These are phyloP conservation scores for Hamigera avellanea DNA, from an alignment of 495 filamentous ascomycete species.

Conservation along the genomic window DNA sequence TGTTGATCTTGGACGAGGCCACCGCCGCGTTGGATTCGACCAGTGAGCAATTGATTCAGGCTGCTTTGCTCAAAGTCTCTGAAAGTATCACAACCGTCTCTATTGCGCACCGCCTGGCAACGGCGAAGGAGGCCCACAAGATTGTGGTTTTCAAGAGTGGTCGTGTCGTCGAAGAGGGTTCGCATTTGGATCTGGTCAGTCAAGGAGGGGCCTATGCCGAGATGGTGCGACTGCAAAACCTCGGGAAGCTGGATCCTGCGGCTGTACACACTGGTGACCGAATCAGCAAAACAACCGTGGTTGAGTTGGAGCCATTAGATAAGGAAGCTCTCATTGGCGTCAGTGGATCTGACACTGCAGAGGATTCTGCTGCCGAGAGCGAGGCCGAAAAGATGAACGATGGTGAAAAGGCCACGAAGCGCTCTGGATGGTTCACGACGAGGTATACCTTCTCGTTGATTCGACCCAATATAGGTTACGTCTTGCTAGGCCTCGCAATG, in stretches of 20 bases:
- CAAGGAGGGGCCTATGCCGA: slow-evolving; percentile 33
- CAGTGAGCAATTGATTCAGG: slow-evolving; percentile 41
- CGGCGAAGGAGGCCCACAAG: slow-evolving; percentile 50
- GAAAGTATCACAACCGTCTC: slow-evolving; percentile 35
- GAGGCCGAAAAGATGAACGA: slow-evolving; percentile 2
- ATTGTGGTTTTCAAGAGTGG: slow-evolving; percentile 50
- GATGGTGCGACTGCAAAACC: slow-evolving; percentile 26
- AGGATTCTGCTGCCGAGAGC: neutral
- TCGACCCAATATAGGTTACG: slow-evolving; percentile 25
- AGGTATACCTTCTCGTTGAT: slow-evolving; percentile 20
- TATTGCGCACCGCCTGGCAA: slow-evolving; percentile 37
- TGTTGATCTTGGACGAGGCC: slow-evolving; percentile 77
- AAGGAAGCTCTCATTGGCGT: neutral
- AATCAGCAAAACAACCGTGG: neutral
- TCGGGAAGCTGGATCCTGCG: neutral
- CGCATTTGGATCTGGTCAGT: slow-evolving; percentile 29
- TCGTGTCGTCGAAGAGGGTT: slow-evolving; percentile 43
- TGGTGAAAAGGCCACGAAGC: slow-evolving; percentile 13
- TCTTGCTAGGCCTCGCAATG: slow-evolving; percentile 26
- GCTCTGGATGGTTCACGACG: slow-evolving; percentile 19
- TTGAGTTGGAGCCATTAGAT: neutral
- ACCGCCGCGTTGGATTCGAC: slow-evolving; percentile 47
- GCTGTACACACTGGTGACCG: neutral
- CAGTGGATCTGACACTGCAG: neutral
- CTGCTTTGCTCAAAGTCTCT: slow-evolving; percentile 35